Percentiles rank a stretch among this genome's conserved stretches.
phyloP scores from a whole-genome alignment of 2,329 filamentous ascomycete genomes.

The Sporothrix luriei region DNA sequence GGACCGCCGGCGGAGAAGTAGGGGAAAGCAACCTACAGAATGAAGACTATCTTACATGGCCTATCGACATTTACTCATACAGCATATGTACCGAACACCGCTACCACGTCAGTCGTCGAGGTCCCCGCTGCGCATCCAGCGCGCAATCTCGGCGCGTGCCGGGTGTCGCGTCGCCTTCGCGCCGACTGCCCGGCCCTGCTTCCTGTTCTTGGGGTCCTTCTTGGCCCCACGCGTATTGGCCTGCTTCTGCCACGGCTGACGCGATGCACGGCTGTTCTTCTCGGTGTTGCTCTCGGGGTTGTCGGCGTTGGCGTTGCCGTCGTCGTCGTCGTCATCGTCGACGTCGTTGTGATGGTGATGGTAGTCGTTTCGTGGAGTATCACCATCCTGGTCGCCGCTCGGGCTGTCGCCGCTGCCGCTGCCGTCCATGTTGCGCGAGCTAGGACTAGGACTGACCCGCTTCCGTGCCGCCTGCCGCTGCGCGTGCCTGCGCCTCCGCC shows the following conservation, averaged over 20 bases:
- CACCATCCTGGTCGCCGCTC: too few relatives aligned
- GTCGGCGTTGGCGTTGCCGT: background rate
- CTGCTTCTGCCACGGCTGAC: background rate
- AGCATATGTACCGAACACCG: background rate
- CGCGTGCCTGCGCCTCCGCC: conserved; percentile 1
- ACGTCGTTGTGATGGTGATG: too few relatives aligned
- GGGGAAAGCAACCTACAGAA: background rate
- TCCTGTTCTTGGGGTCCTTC: conserved; percentile 10
- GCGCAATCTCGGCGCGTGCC: conserved; percentile 7
- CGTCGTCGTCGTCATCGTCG: background rate
- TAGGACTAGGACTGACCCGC: background rate
- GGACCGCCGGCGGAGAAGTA: background rate
- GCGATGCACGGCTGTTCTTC: background rate
- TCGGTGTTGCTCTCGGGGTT: background rate
- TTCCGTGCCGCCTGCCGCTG: conserved; percentile 18
- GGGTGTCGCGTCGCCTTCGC: conserved; percentile 7
- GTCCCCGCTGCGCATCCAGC: conserved; percentile 11
- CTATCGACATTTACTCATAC: conserved; percentile 10
- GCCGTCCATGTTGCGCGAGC: background rate
- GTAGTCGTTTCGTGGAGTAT: too few relatives aligned
- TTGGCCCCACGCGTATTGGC: background rate
- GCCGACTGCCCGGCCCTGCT: background rate
- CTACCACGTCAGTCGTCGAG: background rate
- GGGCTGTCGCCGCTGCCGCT: background rate
- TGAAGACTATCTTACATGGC: background rate